phyloP scores from a whole-genome alignment of 441 rosid species.

The Pelargonium fulgidum region DNA sequence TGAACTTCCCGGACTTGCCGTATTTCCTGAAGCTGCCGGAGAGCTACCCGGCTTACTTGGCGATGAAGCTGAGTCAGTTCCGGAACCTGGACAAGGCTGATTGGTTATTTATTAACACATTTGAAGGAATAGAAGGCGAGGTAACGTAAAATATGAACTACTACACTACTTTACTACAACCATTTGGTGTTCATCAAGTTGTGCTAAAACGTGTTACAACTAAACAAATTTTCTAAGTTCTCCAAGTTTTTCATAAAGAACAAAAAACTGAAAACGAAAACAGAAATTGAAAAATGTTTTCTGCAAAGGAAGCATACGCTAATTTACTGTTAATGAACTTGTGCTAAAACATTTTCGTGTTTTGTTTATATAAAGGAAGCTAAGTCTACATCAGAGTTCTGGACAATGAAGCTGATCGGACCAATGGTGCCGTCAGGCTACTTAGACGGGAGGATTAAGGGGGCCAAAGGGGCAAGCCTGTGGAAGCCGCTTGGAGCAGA shows the following conservation, averaged over 20 bases:
- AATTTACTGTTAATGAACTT: not conserved
- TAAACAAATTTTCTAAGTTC: too few species aligned
- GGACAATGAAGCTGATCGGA: conserved; percentile 61
- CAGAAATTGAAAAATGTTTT: too few species aligned
- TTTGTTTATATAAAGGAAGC: conserved; percentile 30
- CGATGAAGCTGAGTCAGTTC: conserved; percentile 46
- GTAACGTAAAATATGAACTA: conserved; percentile 18
- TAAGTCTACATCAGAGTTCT: conserved; percentile 32
- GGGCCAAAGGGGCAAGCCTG: conserved; percentile 50
- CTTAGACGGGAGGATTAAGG: conserved; percentile 38
- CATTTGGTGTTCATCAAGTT: not conserved
- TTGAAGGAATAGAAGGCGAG: conserved; percentile 46
- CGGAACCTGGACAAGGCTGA: conserved; percentile 44
- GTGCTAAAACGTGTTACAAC: not conserved
- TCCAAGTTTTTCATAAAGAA: too few species aligned
- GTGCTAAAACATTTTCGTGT: not conserved
- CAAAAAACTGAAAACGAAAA: too few species aligned
- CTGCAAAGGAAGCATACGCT: too few species aligned
- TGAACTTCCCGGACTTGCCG: conserved; percentile 44
- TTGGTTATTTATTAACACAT: conserved; percentile 55
- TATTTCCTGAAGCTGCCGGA: conserved; percentile 37
- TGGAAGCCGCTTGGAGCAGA: conserved; percentile 49
- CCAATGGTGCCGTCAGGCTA: conserved; percentile 70
- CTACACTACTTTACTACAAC: not conserved
- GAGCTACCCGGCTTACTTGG: conserved; percentile 45